Conservation (phyloP, 148 eudicot species). For the Camellia granthamiana region DNA sequence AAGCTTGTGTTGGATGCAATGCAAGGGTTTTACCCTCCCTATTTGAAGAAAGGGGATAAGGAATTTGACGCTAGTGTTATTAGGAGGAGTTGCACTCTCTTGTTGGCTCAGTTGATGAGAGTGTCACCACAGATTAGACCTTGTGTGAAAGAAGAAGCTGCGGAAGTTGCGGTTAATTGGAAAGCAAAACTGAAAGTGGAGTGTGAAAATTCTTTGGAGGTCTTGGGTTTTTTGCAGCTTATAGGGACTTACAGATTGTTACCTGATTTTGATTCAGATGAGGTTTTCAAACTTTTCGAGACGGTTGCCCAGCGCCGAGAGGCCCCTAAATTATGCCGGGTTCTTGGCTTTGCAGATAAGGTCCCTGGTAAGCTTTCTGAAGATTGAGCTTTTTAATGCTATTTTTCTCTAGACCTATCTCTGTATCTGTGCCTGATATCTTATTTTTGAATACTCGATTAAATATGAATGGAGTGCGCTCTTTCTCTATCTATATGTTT, state of each 20-base stretch:
- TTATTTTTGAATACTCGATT: background rate
- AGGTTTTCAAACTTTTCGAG: slow-evolving; percentile 9
- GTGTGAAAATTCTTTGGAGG: slow-evolving; percentile 9
- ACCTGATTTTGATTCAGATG: slow-evolving; percentile 14
- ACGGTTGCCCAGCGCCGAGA: background rate
- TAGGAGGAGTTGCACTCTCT: slow-evolving; percentile 12
- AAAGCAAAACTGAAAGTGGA: background rate
- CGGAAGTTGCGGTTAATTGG: slow-evolving; percentile 18
- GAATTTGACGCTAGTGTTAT: background rate
- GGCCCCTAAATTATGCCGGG: background rate
- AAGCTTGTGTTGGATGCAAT: slow-evolving; percentile 28
- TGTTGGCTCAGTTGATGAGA: slow-evolving; percentile 23
- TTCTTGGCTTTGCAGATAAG: background rate
- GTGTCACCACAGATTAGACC: slow-evolving; percentile 8
- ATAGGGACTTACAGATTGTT: slow-evolving; percentile 15
- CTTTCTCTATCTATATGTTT: no score
- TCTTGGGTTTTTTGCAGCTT: slow-evolving; percentile 23
- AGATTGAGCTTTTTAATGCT: background rate
- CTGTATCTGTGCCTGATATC: background rate
- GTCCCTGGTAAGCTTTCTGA: slow-evolving; percentile 10
- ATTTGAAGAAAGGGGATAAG: slow-evolving; percentile 9
- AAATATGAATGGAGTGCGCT: no score
- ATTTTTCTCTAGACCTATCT: background rate
- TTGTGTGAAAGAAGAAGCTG: slow-evolving; percentile 13
- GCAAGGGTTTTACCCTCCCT: slow-evolving; percentile 10